phyloP scores from a whole-genome alignment of 352 stramenopile genomes.

The Pythium monospermum region DNA sequence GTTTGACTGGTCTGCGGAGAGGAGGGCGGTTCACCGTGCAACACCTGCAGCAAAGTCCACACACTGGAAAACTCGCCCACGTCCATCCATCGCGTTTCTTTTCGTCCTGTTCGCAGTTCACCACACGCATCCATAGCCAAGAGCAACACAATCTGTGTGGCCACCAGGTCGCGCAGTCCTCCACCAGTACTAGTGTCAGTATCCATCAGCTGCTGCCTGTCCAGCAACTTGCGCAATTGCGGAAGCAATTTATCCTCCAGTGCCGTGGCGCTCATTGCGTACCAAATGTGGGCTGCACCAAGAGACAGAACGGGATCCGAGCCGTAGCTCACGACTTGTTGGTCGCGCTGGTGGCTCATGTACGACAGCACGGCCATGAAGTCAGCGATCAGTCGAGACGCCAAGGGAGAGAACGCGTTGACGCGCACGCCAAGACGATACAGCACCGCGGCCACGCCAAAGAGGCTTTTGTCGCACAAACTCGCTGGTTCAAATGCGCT shows the following conservation, averaged over 20 bases:
- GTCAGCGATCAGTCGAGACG: constrained; percentile 18
- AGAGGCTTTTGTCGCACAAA: too few species aligned
- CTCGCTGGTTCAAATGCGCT: constrained; percentile 7
- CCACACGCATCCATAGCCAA: constrained; percentile 8
- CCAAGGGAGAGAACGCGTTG: constrained; percentile 12
- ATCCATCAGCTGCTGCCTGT: constrained; percentile 3
- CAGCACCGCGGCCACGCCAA: constrained; percentile 22
- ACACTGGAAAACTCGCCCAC: constrained; percentile 9
- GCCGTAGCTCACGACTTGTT: constrained; percentile 13
- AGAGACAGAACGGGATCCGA: constrained; percentile 28
- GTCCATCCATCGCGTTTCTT: not conserved
- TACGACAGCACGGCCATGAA: constrained; percentile 25
- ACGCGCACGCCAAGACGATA: constrained; percentile 26
- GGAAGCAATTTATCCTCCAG: constrained; percentile 3
- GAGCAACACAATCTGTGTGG: constrained; percentile 11
- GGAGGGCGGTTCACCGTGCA: not conserved
- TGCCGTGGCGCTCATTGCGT: too few species aligned
- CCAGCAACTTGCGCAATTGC: not conserved
- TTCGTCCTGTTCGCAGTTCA: not conserved
- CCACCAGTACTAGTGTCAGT: too few species aligned
- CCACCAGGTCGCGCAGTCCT: not conserved
- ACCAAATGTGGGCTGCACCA: constrained; percentile 21
- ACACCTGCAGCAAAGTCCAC: constrained; percentile 1
- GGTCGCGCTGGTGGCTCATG: constrained; percentile 16
- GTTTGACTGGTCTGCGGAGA: too few species aligned